phyloP scores from a whole-genome alignment of 2,329 filamentous ascomycete genomes.

The Tolypocladium pustulatum region DNA sequence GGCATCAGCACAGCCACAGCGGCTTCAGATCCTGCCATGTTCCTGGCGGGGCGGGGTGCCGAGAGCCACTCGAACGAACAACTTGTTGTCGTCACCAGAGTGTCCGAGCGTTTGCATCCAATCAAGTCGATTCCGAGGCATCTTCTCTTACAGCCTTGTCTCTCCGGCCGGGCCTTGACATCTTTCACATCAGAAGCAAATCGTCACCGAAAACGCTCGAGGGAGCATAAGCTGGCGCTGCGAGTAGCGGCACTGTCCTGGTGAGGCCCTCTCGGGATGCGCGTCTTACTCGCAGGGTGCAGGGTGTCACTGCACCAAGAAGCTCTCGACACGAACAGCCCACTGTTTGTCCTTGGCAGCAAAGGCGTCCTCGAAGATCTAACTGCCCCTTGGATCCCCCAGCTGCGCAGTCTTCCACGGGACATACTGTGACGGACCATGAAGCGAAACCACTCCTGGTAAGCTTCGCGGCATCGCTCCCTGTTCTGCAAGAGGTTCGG shows the following conservation, averaged over 20 bases:
- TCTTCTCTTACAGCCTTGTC: not conserved
- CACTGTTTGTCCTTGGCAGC: not conserved
- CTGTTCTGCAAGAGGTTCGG: not conserved
- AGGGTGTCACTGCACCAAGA: not conserved
- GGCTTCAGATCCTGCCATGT: not conserved
- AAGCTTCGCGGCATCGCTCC: not conserved
- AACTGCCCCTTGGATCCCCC: not conserved
- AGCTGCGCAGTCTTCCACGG: not conserved
- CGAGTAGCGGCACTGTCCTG: not conserved
- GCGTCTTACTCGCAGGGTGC: no score
- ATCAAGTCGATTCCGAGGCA: not conserved
- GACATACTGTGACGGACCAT: not conserved
- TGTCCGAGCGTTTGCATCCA: not conserved
- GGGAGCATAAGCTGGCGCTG: not conserved
- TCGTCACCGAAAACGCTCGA: not conserved
- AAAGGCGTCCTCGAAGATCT: not conserved
- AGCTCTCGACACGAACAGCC: not conserved
- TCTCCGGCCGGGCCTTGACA: not conserved
- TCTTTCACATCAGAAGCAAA: not conserved
- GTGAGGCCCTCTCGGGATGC: not conserved
- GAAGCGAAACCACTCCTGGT: not conserved
- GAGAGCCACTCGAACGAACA: not conserved
- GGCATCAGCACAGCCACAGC: not conserved
- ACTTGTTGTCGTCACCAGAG: not conserved
- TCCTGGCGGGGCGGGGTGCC: not conserved